Conservation (phyloP, 495 filamentous ascomycete species). For the Penicillium riverlandense region DNA sequence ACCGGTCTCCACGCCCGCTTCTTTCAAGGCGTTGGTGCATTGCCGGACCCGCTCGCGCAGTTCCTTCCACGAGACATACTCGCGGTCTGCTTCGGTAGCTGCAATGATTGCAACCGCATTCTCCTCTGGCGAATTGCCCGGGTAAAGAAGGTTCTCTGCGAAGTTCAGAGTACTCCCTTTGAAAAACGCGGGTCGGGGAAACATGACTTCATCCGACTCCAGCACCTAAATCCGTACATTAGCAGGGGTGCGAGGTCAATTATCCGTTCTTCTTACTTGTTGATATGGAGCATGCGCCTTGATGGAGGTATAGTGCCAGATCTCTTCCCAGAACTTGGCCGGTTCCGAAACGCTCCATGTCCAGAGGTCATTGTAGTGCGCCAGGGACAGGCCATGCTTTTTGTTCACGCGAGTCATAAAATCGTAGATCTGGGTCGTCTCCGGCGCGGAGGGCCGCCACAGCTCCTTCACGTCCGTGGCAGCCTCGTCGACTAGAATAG, state of each 20-base stretch:
- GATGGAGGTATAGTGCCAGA: slow-evolving; percentile 76
- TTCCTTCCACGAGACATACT: slow-evolving; percentile 70
- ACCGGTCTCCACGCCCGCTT: slow-evolving; percentile 53
- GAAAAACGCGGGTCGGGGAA: slow-evolving; percentile 83
- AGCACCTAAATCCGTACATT: slow-evolving; percentile 50
- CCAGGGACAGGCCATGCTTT: slow-evolving; percentile 55
- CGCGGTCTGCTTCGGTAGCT: slow-evolving; percentile 62
- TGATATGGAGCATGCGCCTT: slow-evolving; percentile 57
- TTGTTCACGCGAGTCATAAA: slow-evolving; percentile 63
- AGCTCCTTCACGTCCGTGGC: slow-evolving; percentile 40
- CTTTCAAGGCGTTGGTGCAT: slow-evolving; percentile 64
- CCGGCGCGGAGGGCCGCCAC: slow-evolving; percentile 65
- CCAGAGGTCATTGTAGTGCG: slow-evolving; percentile 64
- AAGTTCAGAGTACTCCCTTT: slow-evolving; percentile 74
- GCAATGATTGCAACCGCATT: slow-evolving; percentile 59
- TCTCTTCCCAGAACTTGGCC: slow-evolving; percentile 72
- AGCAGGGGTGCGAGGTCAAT: too few species aligned
- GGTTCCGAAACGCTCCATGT: slow-evolving; percentile 78
- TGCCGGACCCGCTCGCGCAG: slow-evolving; percentile 68
- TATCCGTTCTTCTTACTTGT: slow-evolving; percentile 35
- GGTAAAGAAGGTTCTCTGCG: slow-evolving; percentile 85
- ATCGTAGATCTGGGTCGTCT: slow-evolving; percentile 58
- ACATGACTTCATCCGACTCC: slow-evolving; percentile 57
- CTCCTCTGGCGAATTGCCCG: slow-evolving; percentile 50
- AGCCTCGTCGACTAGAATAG: neutral